phyloP scores from a whole-genome alignment of 192 early-diverging fungal genomes.

The Backusella westeae region DNA sequence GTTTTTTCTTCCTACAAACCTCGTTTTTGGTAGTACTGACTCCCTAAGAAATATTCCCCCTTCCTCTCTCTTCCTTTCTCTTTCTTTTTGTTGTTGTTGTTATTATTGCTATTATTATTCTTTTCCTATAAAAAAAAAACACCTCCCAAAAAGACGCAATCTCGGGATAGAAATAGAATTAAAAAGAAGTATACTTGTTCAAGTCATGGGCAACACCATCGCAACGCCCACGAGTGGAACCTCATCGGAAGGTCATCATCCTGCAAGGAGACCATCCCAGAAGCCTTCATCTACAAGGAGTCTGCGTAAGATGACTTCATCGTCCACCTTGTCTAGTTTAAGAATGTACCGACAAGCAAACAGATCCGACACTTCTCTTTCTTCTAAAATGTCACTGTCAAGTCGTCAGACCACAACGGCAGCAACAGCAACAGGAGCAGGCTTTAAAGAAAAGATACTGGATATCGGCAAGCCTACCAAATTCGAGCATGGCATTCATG shows the following conservation, averaged over 20 bases:
- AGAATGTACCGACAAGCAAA: slow-evolving; percentile 24
- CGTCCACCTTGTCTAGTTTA: slow-evolving; percentile 24
- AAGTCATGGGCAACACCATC: slow-evolving; percentile 26
- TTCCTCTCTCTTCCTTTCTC: not conserved
- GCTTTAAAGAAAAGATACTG: slow-evolving; percentile 41
- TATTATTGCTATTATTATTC: not conserved
- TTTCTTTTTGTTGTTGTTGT: not conserved
- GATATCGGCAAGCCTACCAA: slow-evolving; percentile 54
- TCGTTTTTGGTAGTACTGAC: not conserved
- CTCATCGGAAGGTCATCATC: not conserved
- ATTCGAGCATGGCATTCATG: slow-evolving; percentile 58
- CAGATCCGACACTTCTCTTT: slow-evolving; percentile 21
- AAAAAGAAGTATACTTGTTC: not conserved
- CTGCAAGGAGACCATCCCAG: slow-evolving; percentile 24
- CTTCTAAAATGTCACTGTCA: slow-evolving; percentile 23
- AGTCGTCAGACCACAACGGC: slow-evolving; percentile 13
- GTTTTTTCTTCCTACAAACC: not conserved
- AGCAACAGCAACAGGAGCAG: not conserved
- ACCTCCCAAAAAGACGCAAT: not conserved
- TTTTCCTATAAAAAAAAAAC: not conserved
- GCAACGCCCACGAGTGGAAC: slow-evolving; percentile 13
- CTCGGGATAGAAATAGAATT: not conserved
- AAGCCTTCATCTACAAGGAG: slow-evolving; percentile 25
- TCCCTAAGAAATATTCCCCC: not conserved
- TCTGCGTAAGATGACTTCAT: slow-evolving; percentile 27